Conservation (phyloP, 192 early-diverging fungal species). For the Rhizophagus prolifer region DNA sequence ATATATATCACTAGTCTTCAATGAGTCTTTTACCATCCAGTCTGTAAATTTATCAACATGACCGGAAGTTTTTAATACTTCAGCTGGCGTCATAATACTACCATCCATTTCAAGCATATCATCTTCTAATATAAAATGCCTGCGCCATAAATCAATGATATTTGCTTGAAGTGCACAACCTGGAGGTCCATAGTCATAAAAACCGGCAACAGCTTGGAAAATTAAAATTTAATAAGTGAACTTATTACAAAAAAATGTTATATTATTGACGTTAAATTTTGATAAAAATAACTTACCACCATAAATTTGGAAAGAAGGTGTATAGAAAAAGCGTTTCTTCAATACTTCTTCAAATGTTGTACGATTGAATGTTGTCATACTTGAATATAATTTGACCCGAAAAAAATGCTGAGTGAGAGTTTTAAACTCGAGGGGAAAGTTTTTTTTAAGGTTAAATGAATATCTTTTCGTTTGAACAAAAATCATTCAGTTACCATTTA, state of each 20-base stretch:
- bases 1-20: slow-evolving; percentile 89
- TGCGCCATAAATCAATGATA: slow-evolving; percentile 85
- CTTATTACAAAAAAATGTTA: neutral
- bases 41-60: slow-evolving; percentile 99
- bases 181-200: slow-evolving; percentile 97
- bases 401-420: too few species aligned
- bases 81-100: slow-evolving; percentile 94
- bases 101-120: slow-evolving; percentile 99
- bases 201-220: slow-evolving; percentile 81
- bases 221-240: neutral
- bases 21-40: slow-evolving; percentile 93
- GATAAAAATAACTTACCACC: slow-evolving; percentile 62
- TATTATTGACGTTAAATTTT: neutral
- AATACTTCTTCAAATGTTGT: slow-evolving; percentile 60
- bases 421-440: too few species aligned
- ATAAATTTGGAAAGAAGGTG: slow-evolving; percentile 94
- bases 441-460: too few species aligned
- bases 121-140: slow-evolving; percentile 98
- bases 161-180: slow-evolving; percentile 92
- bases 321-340: slow-evolving; percentile 93
- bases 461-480: too few species aligned
- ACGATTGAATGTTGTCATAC: slow-evolving; percentile 40
- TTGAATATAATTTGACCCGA: neutral
- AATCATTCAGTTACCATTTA: too few species aligned
- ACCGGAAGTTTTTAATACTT: slow-evolving; percentile 96